phyloP scores from a whole-genome alignment of 768 basidiomycete species.

The Chiua virens region DNA sequence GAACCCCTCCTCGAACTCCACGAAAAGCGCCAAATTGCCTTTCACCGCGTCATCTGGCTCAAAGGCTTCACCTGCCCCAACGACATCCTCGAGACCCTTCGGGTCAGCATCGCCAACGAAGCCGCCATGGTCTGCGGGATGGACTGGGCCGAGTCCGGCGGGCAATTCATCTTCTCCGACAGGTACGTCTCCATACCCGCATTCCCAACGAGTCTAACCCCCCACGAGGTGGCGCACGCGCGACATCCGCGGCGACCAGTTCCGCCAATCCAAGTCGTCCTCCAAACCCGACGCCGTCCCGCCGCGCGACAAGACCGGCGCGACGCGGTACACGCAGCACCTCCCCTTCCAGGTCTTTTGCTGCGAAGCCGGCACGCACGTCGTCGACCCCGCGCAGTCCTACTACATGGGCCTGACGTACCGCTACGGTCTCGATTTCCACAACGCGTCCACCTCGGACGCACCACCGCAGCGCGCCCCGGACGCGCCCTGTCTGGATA shows the following conservation, averaged over 20 bases:
- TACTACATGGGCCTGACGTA: constrained; percentile 92
- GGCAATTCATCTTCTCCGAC: constrained; percentile 97
- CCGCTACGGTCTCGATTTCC: constrained; percentile 76
- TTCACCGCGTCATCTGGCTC: constrained; percentile 92
- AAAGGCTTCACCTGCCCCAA: constrained; percentile 99
- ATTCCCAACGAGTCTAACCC: too few relatives aligned
- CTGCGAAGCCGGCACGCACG: constrained; percentile 96
- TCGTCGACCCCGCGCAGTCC: constrained; percentile 93
- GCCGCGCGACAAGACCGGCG: constrained; percentile 81
- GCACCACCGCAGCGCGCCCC: constrained; percentile 56
- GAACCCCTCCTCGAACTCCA: constrained; percentile 87
- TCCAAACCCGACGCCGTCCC: constrained; percentile 89
- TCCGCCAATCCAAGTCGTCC: constrained; percentile 93
- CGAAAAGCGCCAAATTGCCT: constrained; percentile 73
- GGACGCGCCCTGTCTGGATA: constrained; percentile 90
- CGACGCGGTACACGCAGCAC: constrained; percentile 83
- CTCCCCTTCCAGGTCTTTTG: constrained; percentile 99
- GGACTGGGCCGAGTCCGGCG: constrained; percentile 99
- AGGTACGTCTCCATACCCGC: constrained; percentile 62
- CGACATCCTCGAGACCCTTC: constrained; percentile 94
- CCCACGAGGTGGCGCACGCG: constrained; percentile 86
- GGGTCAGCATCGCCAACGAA: constrained; percentile 85
- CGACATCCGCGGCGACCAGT: constrained; percentile 97
- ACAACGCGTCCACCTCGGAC: constrained; percentile 73
- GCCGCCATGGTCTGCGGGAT: constrained; percentile 99